These are phyloP conservation scores for Corymbia maculata DNA, from an alignment of 345 rosid species.

Conservation along the genomic window DNA sequence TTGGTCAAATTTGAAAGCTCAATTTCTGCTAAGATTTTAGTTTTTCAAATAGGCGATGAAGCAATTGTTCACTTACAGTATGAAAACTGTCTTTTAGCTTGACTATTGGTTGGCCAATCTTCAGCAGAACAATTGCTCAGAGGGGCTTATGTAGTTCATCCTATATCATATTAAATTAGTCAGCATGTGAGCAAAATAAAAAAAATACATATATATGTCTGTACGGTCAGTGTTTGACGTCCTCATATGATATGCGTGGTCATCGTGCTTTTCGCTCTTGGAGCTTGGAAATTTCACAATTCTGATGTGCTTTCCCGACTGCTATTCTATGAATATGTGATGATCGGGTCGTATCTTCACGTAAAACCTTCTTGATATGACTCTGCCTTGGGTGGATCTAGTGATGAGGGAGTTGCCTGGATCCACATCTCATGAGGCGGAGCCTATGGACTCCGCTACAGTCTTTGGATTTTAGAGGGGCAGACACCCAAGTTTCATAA, in stretches of 20 bases:
- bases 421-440: background rate
- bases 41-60: background rate
- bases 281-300: background rate
- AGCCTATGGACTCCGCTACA: background rate
- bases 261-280: background rate
- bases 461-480: background rate
- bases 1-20: slow-evolving; percentile 1
- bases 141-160: background rate
- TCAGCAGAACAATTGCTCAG: background rate
- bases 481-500: no score
- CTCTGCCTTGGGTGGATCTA: background rate
- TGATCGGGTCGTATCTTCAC: background rate
- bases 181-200: background rate
- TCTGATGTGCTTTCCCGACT: background rate
- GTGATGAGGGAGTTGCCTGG: background rate
- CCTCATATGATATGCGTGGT: background rate
- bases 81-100: background rate
- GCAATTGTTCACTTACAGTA: background rate
- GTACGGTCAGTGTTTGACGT: background rate
- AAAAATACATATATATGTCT: background rate
- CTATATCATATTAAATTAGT: background rate
- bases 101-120: background rate
- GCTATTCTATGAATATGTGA: background rate
- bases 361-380: background rate
- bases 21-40: background rate